Conservation (phyloP, 1,139 yeast species). For the Hyphopichia fennica region DNA sequence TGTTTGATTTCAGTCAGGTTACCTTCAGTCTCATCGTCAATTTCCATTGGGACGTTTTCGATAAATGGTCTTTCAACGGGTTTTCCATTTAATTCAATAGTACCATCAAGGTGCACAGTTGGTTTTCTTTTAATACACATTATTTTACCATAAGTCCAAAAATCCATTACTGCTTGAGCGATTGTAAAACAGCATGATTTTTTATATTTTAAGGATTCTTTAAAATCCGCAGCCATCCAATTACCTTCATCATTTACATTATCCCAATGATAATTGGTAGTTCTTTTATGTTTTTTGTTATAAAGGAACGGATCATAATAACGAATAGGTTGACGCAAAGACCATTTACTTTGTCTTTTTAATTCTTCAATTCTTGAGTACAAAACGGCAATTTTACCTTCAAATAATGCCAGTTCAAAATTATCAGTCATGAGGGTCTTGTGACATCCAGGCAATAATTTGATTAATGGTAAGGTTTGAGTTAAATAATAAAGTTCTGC, state of each 20-base stretch:
- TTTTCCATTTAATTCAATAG: background rate
- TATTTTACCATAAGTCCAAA: constrained; percentile 72
- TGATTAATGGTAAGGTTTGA: constrained; percentile 82
- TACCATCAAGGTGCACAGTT: constrained; percentile 11
- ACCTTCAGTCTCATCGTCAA: background rate
- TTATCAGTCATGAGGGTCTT: constrained; percentile 83
- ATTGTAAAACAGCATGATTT: constrained; percentile 67
- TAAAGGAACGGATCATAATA: constrained; percentile 66
- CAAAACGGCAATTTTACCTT: constrained; percentile 90
- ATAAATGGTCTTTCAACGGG: constrained; percentile 6
- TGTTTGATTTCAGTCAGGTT: too few relatives aligned
- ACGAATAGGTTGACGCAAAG: constrained; percentile 78
- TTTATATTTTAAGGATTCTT: constrained; percentile 68
- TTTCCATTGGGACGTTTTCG: constrained; percentile 1
- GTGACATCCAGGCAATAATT: constrained; percentile 79
- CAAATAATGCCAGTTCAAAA: constrained; percentile 83
- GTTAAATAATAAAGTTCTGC: constrained; percentile 86
- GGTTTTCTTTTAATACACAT: constrained; percentile 53
- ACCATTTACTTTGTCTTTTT: constrained; percentile 87
- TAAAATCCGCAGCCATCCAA: constrained; percentile 83
- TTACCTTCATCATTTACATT: constrained; percentile 71
- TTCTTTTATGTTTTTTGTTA: constrained; percentile 26
- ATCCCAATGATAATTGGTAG: constrained; percentile 64
- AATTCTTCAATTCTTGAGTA: constrained; percentile 91
- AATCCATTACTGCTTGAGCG: constrained; percentile 73